Conservation (phyloP, 192 early-diverging fungal species). For the Dissophora ornata region DNA sequence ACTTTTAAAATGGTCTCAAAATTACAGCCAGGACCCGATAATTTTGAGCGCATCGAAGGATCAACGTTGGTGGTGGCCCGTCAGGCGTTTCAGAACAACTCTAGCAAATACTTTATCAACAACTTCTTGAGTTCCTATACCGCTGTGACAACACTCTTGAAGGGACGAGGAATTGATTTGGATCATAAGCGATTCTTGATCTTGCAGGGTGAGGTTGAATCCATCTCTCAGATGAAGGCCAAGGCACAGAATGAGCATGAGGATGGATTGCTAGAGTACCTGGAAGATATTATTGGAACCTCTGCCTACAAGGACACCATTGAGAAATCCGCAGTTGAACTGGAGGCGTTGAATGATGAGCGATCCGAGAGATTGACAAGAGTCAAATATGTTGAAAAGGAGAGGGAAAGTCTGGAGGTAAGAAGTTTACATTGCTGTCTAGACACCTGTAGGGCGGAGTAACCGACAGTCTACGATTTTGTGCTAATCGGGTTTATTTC, state of each 20-base stretch:
- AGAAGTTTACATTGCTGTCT: background rate
- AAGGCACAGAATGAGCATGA: slow-evolving; percentile 92
- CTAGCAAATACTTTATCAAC: slow-evolving; percentile 84
- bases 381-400: slow-evolving; percentile 91
- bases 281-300: slow-evolving; percentile 99
- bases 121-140: slow-evolving; percentile 73
- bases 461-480: too few relatives aligned
- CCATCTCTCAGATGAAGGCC: slow-evolving; percentile 97
- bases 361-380: slow-evolving; percentile 84
- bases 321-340: slow-evolving; percentile 69
- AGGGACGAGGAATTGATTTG: slow-evolving; percentile 89
- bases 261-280: slow-evolving; percentile 95
- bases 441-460: too few relatives aligned
- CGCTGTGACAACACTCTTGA: slow-evolving; percentile 87
- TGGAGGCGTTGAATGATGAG: slow-evolving; percentile 83
- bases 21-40: slow-evolving; percentile 68
- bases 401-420: slow-evolving; percentile 84
- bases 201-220: slow-evolving; percentile 98
- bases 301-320: slow-evolving; percentile 88
- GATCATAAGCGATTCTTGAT: slow-evolving; percentile 99
- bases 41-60: slow-evolving; percentile 68
- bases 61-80: slow-evolving; percentile 86
- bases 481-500: too few relatives aligned
- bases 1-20: background rate
- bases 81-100: slow-evolving; percentile 72